These are phyloP conservation scores for Funneliformis geosporum DNA, from an alignment of 192 early-diverging fungal genomes.

Conservation along the genomic window DNA sequence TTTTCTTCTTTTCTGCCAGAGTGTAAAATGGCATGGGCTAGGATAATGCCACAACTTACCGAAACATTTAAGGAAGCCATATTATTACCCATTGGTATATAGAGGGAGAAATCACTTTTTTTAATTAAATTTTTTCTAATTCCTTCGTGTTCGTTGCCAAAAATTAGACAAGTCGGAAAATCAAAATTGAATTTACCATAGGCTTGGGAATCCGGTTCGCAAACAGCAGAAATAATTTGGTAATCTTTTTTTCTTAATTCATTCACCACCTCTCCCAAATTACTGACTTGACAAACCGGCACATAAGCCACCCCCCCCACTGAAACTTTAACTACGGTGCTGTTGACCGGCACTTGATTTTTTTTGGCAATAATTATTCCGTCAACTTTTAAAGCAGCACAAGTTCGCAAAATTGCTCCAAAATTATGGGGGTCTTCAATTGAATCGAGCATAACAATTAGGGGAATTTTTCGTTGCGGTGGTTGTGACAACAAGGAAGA, in stretches of 20 bases:
- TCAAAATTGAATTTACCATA: conserved; percentile 10
- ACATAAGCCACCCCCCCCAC: conserved; percentile 15
- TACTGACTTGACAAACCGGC: conserved; percentile 14
- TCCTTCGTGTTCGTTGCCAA: conserved; percentile 10
- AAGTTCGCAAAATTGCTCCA: conserved; percentile 20
- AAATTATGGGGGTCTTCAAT: conserved; percentile 29
- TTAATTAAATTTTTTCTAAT: conserved; percentile 11
- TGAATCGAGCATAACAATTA: conserved; percentile 7
- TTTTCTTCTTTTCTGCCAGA: too few relatives aligned
- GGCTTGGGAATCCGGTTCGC: background rate
- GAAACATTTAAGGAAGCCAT: conserved; percentile 52
- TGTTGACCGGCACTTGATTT: conserved; percentile 25
- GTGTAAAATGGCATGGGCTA: too few relatives aligned
- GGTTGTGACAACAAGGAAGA: background rate
- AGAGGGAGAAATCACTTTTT: conserved; percentile 23
- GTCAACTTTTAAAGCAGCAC: conserved; percentile 10
- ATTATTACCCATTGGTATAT: conserved; percentile 22
- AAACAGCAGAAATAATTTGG: conserved; percentile 13
- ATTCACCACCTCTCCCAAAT: background rate
- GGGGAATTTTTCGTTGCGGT: background rate
- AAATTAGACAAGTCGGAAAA: conserved; percentile 13
- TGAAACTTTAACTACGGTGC: conserved; percentile 24
- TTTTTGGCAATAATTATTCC: conserved; percentile 24
- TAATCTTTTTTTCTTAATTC: conserved; percentile 3
- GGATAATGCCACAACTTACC: conserved; percentile 44